These are phyloP conservation scores for Rhododendron henanense DNA, from an alignment of 148 eudicot species.

Conservation along the genomic window DNA sequence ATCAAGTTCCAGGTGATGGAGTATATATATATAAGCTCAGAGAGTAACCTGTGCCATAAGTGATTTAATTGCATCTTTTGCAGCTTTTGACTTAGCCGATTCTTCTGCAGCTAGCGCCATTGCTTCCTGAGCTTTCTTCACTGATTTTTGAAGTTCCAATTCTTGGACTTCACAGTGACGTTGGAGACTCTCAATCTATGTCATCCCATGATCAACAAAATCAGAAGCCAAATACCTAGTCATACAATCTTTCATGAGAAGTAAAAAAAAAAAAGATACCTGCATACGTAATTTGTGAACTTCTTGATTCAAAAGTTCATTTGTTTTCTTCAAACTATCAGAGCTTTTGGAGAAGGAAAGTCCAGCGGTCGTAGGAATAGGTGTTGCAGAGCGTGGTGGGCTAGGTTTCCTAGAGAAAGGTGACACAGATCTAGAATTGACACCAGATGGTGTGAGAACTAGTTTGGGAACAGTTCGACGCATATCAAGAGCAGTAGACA, in stretches of 20 bases:
- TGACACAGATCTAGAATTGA: slow-evolving; percentile 80
- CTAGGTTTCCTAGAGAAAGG: slow-evolving; percentile 91
- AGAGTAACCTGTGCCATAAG: slow-evolving; percentile 77
- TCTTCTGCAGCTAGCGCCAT: slow-evolving; percentile 77
- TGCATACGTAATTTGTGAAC: slow-evolving; percentile 74
- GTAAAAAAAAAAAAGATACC: slow-evolving; percentile 31
- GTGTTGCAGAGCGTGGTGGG: slow-evolving; percentile 96
- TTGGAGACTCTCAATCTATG: slow-evolving; percentile 71
- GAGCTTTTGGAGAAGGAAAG: slow-evolving; percentile 76
- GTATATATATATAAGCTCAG: background rate
- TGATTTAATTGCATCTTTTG: slow-evolving; percentile 87
- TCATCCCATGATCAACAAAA: slow-evolving; percentile 11
- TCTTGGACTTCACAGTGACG: slow-evolving; percentile 78
- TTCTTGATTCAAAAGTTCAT: slow-evolving; percentile 84
- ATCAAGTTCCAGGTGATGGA: background rate
- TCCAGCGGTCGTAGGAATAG: slow-evolving; percentile 83
- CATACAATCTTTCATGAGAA: background rate
- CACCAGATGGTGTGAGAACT: slow-evolving; percentile 43
- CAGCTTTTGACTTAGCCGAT: slow-evolving; percentile 91
- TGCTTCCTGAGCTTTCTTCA: slow-evolving; percentile 83
- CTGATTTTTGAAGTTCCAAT: slow-evolving; percentile 64
- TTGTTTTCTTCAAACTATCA: slow-evolving; percentile 92
- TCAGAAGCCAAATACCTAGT: slow-evolving; percentile 1
- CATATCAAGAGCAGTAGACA: slow-evolving; percentile 48
- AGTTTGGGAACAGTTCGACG: slow-evolving; percentile 67